phyloP scores from a whole-genome alignment of 2,329 filamentous ascomycete genomes.

The Raffaelea deltoideospora region DNA sequence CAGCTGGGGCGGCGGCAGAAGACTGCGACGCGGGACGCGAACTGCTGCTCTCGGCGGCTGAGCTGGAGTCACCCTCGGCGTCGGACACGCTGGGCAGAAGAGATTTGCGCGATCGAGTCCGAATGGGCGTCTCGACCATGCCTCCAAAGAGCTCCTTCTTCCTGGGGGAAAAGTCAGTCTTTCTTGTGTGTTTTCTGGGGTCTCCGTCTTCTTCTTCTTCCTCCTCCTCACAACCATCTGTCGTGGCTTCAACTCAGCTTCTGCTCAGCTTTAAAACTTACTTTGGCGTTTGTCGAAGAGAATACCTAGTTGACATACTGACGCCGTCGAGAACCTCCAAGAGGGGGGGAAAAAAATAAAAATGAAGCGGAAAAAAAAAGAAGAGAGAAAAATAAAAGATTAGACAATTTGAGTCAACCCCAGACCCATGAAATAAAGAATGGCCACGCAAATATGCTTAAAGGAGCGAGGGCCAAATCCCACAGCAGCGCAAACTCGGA shows the following conservation, averaged over 20 bases:
- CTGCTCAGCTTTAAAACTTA: slow-evolving; percentile 8
- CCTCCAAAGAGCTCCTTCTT: slow-evolving; percentile 48
- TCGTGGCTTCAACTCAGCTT: background rate
- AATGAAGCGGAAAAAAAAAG: background rate
- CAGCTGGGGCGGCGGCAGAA: too few relatives aligned
- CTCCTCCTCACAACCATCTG: too few relatives aligned
- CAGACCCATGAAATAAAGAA: too few relatives aligned
- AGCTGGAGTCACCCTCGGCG: slow-evolving; percentile 33
- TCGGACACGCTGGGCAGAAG: slow-evolving; percentile 27
- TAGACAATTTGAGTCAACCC: too few relatives aligned
- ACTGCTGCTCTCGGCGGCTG: slow-evolving; percentile 23
- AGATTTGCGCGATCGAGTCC: slow-evolving; percentile 33
- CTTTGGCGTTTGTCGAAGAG: slow-evolving; percentile 18
- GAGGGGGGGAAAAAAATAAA: background rate
- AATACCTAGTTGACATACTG: slow-evolving; percentile 17
- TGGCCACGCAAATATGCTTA: too few relatives aligned
- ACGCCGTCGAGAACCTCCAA: background rate
- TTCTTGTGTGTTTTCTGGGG: background rate
- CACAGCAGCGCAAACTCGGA: too few relatives aligned
- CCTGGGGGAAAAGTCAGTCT: slow-evolving; percentile 17
- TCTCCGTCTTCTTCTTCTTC: too few relatives aligned
- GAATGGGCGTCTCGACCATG: slow-evolving; percentile 42
- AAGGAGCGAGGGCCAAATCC: too few relatives aligned
- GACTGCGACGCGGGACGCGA: too few relatives aligned
- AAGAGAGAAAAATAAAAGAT: background rate